A percentile compares a stretch with the other conserved stretches of the same genome.
phyloP scores from a whole-genome alignment of 805 yeast species.

The Kuraishia ogatae region DNA sequence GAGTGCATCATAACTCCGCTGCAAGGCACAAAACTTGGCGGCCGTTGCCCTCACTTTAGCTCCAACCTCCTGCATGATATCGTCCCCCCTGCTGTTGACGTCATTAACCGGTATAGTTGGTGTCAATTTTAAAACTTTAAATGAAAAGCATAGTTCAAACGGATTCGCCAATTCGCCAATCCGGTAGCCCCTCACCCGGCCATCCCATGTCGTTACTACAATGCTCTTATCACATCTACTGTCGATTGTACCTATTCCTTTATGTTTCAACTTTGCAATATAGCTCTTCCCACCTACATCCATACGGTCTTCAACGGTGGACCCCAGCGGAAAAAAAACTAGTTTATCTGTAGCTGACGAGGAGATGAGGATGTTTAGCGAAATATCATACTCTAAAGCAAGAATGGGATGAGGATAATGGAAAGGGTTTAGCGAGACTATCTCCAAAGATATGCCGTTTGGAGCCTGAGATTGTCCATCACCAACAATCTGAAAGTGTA shows the following conservation, averaged over 20 bases:
- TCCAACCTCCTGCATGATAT: neutral
- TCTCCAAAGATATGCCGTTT: neutral
- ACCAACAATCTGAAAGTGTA: constrained; percentile 13
- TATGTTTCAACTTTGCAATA: constrained; percentile 15
- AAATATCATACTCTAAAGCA: constrained; percentile 25
- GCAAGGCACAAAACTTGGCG: constrained; percentile 14
- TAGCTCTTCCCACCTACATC: constrained; percentile 4
- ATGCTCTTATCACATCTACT: constrained; percentile 13
- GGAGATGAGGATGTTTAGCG: constrained; percentile 21
- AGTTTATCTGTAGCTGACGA: constrained; percentile 42
- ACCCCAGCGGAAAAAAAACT: neutral
- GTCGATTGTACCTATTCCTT: constrained; percentile 25
- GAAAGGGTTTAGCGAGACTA: constrained; percentile 11
- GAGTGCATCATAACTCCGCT: constrained; percentile 9
- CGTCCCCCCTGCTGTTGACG: constrained; percentile 4
- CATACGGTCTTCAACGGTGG: neutral
- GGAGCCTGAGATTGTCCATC: too few relatives aligned
- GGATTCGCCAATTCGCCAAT: too few relatives aligned
- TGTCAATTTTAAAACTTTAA: constrained; percentile 14
- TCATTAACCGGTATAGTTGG: constrained; percentile 15
- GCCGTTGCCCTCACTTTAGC: constrained; percentile 9
- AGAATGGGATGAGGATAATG: constrained; percentile 52
- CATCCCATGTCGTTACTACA: constrained; percentile 46
- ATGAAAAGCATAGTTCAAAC: too few relatives aligned
- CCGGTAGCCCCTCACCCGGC: constrained; percentile 24